Base-by-base conservation (phyloP, 352 stramenopile genomes). In the Phytophthora sansomeana region DNA sequence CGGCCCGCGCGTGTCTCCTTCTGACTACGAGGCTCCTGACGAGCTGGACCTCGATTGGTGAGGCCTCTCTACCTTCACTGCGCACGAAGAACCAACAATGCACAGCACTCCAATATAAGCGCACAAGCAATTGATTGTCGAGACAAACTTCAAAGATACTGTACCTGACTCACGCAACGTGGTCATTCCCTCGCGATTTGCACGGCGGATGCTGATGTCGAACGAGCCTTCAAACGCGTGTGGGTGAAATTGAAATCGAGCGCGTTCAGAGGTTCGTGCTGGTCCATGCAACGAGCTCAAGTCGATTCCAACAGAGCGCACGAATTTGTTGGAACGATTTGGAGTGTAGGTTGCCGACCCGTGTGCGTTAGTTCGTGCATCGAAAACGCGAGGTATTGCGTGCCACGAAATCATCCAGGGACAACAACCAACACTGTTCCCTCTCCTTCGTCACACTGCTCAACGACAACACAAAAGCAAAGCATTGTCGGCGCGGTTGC, bases 41-140 rank as follows among this genome's bases (percentile, higher is more conserved):
- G 55, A 70, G 35, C 50, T 70, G 54, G 48, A 51, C 46, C 55
- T 70, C n/a, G 63, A 70, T 50, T 70, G 63, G 63, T 70, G 60
- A 24, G 43, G 32, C 36, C 4, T 35, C 29, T 26, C 21, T 33
- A 7, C 19, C 30, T 55, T 32, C 19, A 21, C 41, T 50, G 24
- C 50, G 58, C 21, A 60, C 21, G 55, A 54, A 54, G 38, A 43
- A 51, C 46, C 36, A 48, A 13, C 41, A 43, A 11, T 49, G 51
- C 39, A 46, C 53, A 52, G 9, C 9, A 50, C 21, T 60, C 39
- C 9, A 67, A 61, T 67, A 67, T 67, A 67, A 64, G 46, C 61
- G 58, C 51, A 47, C 21, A 60, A 57, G 43, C 14, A 51, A 36
- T 52, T 28, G 29, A 52, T 35, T 46, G 46, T 53, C n/a, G 17